These are phyloP conservation scores for Craterostigma plantagineum DNA, from an alignment of 257 asterid species.

Conservation along the genomic window DNA sequence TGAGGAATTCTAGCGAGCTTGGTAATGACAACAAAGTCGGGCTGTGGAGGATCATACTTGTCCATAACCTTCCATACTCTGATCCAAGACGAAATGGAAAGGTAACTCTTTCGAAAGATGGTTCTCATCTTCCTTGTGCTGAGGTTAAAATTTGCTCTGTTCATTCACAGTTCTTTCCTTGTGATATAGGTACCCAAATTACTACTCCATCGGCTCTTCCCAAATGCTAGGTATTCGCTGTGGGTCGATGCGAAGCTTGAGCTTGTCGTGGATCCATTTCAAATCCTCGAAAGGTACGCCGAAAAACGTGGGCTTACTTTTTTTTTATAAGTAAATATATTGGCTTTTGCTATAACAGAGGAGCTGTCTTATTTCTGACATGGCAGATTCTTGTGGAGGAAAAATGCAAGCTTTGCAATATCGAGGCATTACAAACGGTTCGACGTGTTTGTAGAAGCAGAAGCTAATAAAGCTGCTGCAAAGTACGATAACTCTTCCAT, in stretches of 20 bases:
- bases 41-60: conserved; percentile 67
- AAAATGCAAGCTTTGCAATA: conserved; percentile 82
- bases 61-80: conserved; percentile 59
- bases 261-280: conserved; percentile 80
- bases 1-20: conserved; percentile 45
- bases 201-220: conserved; percentile 78
- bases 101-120: conserved; percentile 18
- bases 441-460: conserved; percentile 86
- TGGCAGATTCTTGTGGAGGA: conserved; percentile 80
- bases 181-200: conserved; percentile 70
- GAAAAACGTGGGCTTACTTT: not conserved
- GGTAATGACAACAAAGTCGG: conserved; percentile 55
- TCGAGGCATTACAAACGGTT: conserved; percentile 81
- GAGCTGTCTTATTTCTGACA: not conserved
- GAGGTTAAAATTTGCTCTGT: not conserved
- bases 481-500: conserved; percentile 77
- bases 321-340: not conserved
- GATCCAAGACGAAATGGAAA: conserved; percentile 95
- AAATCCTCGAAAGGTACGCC: conserved; percentile 69
- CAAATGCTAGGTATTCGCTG: conserved; percentile 65
- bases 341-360: not conserved
- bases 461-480: conserved; percentile 86
- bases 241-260: conserved; percentile 96
- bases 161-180: too few relatives aligned
- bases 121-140: not conserved